Evolutionary conservation across 2,329 filamentous ascomycete species (phyloP).

Genomic region (Rosellinia necatrix): DNA sequence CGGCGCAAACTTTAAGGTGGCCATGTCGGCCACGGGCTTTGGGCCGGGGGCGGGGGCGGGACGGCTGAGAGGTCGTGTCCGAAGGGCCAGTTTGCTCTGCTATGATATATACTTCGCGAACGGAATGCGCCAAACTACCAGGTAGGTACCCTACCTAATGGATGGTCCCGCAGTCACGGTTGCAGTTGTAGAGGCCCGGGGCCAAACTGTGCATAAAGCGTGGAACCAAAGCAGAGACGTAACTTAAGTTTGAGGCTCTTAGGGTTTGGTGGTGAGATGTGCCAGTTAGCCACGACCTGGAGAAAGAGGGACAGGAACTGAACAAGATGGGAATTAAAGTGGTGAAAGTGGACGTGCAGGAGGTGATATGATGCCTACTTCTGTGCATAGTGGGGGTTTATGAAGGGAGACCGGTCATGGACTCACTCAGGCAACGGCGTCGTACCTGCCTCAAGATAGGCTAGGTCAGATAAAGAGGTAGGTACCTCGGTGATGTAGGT

Average conservation of each 20-base stretch:
- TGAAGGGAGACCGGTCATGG: no score
- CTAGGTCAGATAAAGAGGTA: background rate
- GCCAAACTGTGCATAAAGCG: no score
- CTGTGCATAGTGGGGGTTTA: background rate
- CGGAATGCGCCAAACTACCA: no score
- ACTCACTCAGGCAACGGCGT: background rate
- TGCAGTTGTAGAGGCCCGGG: no score
- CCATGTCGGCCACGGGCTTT: conserved; percentile 34
- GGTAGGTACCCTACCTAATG: no score
- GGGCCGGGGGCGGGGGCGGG: background rate
- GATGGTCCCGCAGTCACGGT: no score
- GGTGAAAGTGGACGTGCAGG: background rate
- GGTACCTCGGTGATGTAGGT: background rate
- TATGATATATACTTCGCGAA: no score
- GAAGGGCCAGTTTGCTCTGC: no score
- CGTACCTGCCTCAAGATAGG: background rate
- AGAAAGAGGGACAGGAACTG: background rate
- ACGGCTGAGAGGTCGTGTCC: no score
- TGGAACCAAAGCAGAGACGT: no score
- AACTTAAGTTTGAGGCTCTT: no score
- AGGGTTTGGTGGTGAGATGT: no score
- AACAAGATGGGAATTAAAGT: background rate
- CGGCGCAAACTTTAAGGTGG: conserved; percentile 73
- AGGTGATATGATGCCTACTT: conserved; percentile 5
- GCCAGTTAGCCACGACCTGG: background rate